Percentiles rank a stretch among this genome's conserved stretches.
Conservation (phyloP, 1,284 basidiomycete genomes). For the Leccinum discolor region DNA sequence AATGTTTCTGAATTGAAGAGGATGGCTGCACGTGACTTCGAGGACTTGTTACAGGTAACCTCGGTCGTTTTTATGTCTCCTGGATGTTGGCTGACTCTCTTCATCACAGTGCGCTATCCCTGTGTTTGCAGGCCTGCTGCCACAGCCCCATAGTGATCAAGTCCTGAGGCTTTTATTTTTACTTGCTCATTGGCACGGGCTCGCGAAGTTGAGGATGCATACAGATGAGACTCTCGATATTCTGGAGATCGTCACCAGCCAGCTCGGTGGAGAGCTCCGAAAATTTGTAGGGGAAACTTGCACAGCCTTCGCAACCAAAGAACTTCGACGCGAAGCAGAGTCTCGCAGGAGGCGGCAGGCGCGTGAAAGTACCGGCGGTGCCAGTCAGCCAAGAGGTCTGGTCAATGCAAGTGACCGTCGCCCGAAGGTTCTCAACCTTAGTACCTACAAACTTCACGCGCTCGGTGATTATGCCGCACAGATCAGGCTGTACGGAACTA, state of each 20-base stretch:
- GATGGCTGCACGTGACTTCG: no score
- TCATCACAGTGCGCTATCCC: background rate
- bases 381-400: background rate
- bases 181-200: background rate
- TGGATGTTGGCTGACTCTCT: background rate
- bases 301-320: background rate
- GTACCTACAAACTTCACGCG: background rate
- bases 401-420: background rate
- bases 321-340: background rate
- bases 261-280: background rate
- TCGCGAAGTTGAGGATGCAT: background rate
- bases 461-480: background rate
- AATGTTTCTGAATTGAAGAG: no score
- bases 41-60: no score
- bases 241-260: background rate
- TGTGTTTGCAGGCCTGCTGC: background rate
- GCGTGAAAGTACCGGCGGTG: background rate
- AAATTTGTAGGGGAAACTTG: background rate
- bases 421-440: background rate
- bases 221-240: background rate
- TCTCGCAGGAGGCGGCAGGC: background rate
- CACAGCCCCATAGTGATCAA: background rate
- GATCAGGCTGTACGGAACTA: background rate
- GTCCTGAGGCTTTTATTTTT: background rate
- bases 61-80: no score